These are phyloP conservation scores for Dictyostelium firmibasis DNA, from an alignment of 78 protist species.

Conservation along the genomic window DNA sequence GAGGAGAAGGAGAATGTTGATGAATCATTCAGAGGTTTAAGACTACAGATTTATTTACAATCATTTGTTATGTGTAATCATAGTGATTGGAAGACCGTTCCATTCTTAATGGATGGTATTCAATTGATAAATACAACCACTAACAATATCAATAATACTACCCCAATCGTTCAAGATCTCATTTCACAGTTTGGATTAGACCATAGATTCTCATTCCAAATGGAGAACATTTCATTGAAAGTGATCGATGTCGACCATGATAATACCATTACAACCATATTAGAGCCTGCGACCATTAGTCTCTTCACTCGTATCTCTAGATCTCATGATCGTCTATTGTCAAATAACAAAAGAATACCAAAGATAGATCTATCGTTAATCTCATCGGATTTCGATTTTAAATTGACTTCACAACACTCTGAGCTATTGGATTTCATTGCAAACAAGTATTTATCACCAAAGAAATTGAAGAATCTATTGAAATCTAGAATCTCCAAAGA, in stretches of 20 bases:
- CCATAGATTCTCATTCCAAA: slow-evolving; percentile 65
- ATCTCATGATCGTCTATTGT: neutral
- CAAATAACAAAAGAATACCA: slow-evolving; percentile 38
- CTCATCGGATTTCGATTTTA: slow-evolving; percentile 52
- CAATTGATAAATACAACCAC: slow-evolving; percentile 8
- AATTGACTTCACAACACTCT: slow-evolving; percentile 46
- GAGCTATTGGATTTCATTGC: slow-evolving; percentile 40
- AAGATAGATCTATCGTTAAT: slow-evolving; percentile 59
- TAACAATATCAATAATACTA: neutral
- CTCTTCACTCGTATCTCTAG: slow-evolving; percentile 36
- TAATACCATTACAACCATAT: neutral
- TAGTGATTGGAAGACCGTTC: slow-evolving; percentile 67
- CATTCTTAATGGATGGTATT: slow-evolving; percentile 46
- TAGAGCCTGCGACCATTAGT: slow-evolving; percentile 50
- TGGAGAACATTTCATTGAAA: slow-evolving; percentile 43
- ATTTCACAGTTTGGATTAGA: slow-evolving; percentile 44
- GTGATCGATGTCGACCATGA: neutral
- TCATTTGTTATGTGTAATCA: slow-evolving; percentile 62
- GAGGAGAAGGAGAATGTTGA: slow-evolving; percentile 15
- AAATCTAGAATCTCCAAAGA: slow-evolving; percentile 27
- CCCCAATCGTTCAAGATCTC: neutral
- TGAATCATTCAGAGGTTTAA: slow-evolving; percentile 18
- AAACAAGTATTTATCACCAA: slow-evolving; percentile 63
- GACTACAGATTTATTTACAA: neutral
- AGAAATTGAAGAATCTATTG: slow-evolving; percentile 37